Evolutionary conservation across 768 basidiomycete genomes (phyloP).

Genomic region (Lyophyllum decastes): DNA sequence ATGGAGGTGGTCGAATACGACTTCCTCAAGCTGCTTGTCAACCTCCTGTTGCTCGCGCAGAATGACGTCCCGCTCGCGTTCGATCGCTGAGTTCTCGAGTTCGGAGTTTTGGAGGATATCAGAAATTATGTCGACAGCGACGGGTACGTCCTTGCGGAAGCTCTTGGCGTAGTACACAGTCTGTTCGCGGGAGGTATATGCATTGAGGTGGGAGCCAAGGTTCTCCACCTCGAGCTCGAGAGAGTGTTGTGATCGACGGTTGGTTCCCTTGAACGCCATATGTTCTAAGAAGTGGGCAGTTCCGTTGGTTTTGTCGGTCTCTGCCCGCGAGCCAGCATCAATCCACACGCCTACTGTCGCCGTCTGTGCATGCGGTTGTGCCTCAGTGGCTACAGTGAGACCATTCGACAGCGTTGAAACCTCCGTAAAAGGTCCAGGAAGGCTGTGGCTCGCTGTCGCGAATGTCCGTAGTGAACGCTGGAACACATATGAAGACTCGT

Average conservation of each 20-base stretch:
- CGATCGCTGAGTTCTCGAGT: slow-evolving; percentile 83
- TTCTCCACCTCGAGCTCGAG: slow-evolving; percentile 98
- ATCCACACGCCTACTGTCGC: slow-evolving; percentile 99
- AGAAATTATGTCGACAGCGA: slow-evolving; percentile 93
- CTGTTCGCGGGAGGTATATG: slow-evolving; percentile 98
- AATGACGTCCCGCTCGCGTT: slow-evolving; percentile 96
- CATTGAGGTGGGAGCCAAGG: slow-evolving; percentile 95
- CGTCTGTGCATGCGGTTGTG: slow-evolving; percentile 88
- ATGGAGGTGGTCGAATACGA: slow-evolving; percentile 98
- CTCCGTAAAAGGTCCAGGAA: slow-evolving; percentile 78
- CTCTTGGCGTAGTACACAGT: slow-evolving; percentile 99
- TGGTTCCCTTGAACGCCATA: slow-evolving; percentile 98
- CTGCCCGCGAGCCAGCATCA: slow-evolving; percentile 95
- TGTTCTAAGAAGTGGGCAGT: slow-evolving; percentile 99
- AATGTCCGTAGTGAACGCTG: slow-evolving; percentile 54
- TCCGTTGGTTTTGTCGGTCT: slow-evolving; percentile 93
- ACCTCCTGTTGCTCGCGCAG: slow-evolving; percentile 98
- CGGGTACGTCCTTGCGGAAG: slow-evolving; percentile 92
- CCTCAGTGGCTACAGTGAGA: slow-evolving; percentile 91
- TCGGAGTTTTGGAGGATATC: slow-evolving; percentile 98
- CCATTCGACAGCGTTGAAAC: slow-evolving; percentile 94
- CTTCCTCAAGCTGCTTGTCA: slow-evolving; percentile 97
- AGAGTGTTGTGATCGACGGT: slow-evolving; percentile 80
- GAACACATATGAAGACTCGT: neutral
- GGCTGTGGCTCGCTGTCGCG: slow-evolving; percentile 65